Conservation (phyloP, 176 grass and related monocot species). For the Ensete ventricosum region DNA sequence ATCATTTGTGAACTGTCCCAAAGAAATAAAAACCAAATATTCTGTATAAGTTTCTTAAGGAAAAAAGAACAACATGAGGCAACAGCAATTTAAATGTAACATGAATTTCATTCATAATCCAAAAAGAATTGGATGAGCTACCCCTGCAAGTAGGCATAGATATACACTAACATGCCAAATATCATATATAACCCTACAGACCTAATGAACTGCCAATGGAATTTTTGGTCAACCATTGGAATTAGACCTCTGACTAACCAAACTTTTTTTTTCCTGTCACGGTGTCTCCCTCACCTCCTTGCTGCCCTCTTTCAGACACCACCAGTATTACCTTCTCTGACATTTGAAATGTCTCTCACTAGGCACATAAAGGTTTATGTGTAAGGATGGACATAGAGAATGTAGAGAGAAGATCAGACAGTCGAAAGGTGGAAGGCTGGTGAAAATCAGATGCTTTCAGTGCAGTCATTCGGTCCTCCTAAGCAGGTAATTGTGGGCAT, state of each 20-base stretch:
- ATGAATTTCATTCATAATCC: too few species aligned
- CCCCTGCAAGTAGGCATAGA: not conserved
- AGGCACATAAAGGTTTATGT: not conserved
- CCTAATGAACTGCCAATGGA: not conserved
- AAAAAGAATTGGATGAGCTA: too few species aligned
- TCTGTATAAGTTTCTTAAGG: not conserved
- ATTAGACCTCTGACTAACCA: not conserved
- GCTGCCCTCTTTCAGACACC: too few species aligned
- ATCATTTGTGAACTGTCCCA: slow-evolving; percentile 76
- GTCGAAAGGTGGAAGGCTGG: not conserved
- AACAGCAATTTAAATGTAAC: too few species aligned
- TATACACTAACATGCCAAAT: not conserved
- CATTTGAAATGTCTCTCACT: not conserved
- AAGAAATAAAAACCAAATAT: slow-evolving; percentile 11
- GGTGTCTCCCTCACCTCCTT: not conserved
- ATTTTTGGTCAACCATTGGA: not conserved
- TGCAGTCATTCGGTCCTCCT: not conserved
- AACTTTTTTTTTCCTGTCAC: not conserved
- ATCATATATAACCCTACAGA: not conserved
- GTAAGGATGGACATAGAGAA: not conserved
- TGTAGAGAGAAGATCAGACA: not conserved
- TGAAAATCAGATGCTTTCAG: not conserved
- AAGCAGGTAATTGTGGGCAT: not conserved
- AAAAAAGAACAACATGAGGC: not conserved
- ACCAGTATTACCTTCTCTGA: too few species aligned